Evolutionary conservation across 306 rosid genomes (phyloP).

Genomic region (Amphicarpaea edgeworthii): DNA sequence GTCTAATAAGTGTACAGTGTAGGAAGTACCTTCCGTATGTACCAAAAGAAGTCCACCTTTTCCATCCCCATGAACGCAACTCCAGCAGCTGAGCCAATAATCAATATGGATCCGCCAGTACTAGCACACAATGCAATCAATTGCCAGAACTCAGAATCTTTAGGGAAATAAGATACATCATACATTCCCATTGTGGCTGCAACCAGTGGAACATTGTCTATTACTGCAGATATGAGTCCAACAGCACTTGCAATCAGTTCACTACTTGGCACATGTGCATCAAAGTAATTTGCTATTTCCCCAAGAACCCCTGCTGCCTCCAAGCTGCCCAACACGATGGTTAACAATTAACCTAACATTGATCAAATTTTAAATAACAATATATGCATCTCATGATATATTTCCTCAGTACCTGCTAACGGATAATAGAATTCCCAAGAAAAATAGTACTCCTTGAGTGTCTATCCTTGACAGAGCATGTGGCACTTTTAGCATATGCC

Average conservation of each 20-base stretch:
- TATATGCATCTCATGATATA: not conserved
- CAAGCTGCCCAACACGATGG: slow-evolving; percentile 55
- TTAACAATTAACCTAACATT: too few species aligned
- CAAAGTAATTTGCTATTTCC: slow-evolving; percentile 81
- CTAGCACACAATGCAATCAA: slow-evolving; percentile 86
- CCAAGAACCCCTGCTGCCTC: slow-evolving; percentile 93
- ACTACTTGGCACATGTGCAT: slow-evolving; percentile 63
- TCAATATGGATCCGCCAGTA: slow-evolving; percentile 93
- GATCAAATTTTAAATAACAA: too few species aligned
- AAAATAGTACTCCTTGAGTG: slow-evolving; percentile 92
- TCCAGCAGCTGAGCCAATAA: slow-evolving; percentile 96
- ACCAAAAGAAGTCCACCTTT: slow-evolving; percentile 93
- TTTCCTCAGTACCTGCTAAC: slow-evolving; percentile 72
- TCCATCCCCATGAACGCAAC: slow-evolving; percentile 99
- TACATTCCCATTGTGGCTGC: slow-evolving; percentile 97
- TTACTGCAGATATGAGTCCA: slow-evolving; percentile 83
- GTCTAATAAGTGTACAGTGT: not conserved
- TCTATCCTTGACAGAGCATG: slow-evolving; percentile 93
- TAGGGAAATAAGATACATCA: slow-evolving; percentile 74
- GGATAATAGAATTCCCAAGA: slow-evolving; percentile 93
- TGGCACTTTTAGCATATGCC: slow-evolving; percentile 88
- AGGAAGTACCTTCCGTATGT: slow-evolving; percentile 74
- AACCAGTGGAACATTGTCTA: slow-evolving; percentile 93
- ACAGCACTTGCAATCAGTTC: slow-evolving; percentile 78
- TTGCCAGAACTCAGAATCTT: slow-evolving; percentile 97